Evolutionary conservation across 2,329 filamentous ascomycete genomes (phyloP).

Genomic region (Thyridium curvatum): DNA sequence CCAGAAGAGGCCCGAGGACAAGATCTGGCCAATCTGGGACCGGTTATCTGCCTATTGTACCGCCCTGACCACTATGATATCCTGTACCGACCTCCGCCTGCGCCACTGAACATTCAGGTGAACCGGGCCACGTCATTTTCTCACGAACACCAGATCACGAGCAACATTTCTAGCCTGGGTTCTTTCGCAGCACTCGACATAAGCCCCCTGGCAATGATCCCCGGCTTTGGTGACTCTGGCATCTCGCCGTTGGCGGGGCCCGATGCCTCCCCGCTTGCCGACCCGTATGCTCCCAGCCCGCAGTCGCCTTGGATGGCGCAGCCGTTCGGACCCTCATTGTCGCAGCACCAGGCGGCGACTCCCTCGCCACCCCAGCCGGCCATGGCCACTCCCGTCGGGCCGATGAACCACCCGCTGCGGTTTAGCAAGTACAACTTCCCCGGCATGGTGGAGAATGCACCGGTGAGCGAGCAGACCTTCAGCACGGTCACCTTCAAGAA

Average conservation of each 20-base stretch:
- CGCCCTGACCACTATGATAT: conserved; percentile 89
- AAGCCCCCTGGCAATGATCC: conserved; percentile 38
- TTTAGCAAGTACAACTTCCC: conserved; percentile 51
- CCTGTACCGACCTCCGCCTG: conserved; percentile 52
- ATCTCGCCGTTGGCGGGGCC: conserved; percentile 9
- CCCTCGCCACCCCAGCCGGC: conserved; percentile 2
- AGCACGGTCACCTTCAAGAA: conserved; percentile 54
- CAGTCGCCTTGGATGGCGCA: conserved; percentile 30
- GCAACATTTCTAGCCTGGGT: conserved; percentile 29
- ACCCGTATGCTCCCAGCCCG: conserved; percentile 19
- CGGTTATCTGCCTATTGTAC: conserved; percentile 54
- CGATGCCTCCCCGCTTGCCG: conserved; percentile 14
- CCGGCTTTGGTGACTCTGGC: conserved; percentile 29
- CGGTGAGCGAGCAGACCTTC: conserved; percentile 36
- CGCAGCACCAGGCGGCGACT: conserved; percentile 18
- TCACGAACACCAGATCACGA: conserved; percentile 36
- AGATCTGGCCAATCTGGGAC: conserved; percentile 34
- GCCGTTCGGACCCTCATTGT: conserved; percentile 20
- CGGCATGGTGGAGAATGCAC: conserved; percentile 25
- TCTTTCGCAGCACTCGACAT: conserved; percentile 36
- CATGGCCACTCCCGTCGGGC: conserved; percentile 14
- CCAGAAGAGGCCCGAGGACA: conserved; percentile 46
- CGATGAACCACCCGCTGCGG: conserved; percentile 31
- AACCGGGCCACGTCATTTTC: conserved; percentile 43
- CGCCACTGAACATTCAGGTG: conserved; percentile 40